Evolutionary conservation across 306 rosid genomes (phyloP).

Genomic region (Crataegus laevigata): DNA sequence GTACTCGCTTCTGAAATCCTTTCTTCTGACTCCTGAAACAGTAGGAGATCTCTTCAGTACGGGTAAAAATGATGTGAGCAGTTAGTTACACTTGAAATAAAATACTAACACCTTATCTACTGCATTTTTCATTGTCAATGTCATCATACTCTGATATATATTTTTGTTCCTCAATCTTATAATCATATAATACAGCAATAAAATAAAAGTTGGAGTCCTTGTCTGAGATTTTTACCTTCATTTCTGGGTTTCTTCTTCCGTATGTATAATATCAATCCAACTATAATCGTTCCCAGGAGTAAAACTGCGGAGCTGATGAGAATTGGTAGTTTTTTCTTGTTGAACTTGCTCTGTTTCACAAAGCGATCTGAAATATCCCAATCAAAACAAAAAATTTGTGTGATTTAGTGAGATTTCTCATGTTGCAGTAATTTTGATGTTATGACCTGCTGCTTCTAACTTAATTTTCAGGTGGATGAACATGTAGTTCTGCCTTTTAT

Average conservation of each 20-base stretch:
- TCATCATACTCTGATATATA: too few relatives aligned
- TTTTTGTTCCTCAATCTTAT: neutral
- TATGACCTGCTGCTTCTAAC: neutral
- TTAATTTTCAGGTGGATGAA: too few relatives aligned
- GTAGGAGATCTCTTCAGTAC: neutral
- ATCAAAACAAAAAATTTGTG: neutral
- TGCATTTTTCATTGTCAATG: neutral
- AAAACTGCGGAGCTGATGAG: neutral
- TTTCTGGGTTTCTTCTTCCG: neutral
- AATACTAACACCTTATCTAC: too few relatives aligned
- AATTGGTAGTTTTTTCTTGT: neutral
- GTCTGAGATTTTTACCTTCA: neutral
- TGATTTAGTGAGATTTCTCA: neutral
- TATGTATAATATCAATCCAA: neutral
- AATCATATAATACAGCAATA: neutral
- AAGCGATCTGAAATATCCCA: neutral
- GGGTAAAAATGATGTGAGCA: neutral
- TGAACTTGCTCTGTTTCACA: neutral
- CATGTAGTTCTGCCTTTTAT: neutral
- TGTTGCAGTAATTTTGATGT: neutral
- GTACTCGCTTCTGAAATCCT: neutral
- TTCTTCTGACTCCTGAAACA: neutral
- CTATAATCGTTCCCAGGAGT: neutral
- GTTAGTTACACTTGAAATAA: neutral
- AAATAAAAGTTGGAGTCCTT: neutral